A percentile compares a stretch with the other conserved stretches of the same genome.
Conservation (phyloP, 1,139 yeast genomes). For the Hyphopichia fennica region DNA sequence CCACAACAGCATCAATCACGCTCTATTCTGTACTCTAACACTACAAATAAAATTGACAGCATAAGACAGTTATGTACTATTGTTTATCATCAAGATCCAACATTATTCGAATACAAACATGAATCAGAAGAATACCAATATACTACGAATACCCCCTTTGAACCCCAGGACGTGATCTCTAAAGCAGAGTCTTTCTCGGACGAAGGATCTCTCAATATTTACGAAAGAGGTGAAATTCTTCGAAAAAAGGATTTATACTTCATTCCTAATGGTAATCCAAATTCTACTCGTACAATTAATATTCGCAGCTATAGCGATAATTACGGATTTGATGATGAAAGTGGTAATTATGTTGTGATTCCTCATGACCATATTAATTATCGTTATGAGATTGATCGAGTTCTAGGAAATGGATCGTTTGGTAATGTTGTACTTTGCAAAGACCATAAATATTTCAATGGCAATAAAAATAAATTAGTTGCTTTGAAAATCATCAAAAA, state of each 20-base stretch:
- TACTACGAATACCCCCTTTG: not conserved
- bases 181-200: not conserved
- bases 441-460: conserved; percentile 60
- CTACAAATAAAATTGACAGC: not conserved
- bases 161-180: conserved; percentile 3
- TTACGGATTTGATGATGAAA: conserved; percentile 72
- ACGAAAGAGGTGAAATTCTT: conserved; percentile 55
- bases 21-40: no score
- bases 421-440: conserved; percentile 74
- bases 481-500: conserved; percentile 80
- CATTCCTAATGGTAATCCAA: conserved; percentile 22
- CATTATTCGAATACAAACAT: conserved; percentile 1
- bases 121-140: not conserved
- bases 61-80: conserved; percentile 1
- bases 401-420: conserved; percentile 80
- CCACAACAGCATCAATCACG: not conserved
- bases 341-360: conserved; percentile 60
- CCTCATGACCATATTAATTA: conserved; percentile 75
- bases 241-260: conserved; percentile 42
- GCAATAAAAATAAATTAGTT: conserved; percentile 32
- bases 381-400: conserved; percentile 60
- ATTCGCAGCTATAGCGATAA: conserved; percentile 46
- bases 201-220: conserved; percentile 32
- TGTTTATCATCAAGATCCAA: conserved; percentile 4
- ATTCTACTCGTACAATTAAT: conserved; percentile 31